phyloP scores from a whole-genome alignment of 2,329 filamentous ascomycete genomes.

The Mycosphaerella sp. region DNA sequence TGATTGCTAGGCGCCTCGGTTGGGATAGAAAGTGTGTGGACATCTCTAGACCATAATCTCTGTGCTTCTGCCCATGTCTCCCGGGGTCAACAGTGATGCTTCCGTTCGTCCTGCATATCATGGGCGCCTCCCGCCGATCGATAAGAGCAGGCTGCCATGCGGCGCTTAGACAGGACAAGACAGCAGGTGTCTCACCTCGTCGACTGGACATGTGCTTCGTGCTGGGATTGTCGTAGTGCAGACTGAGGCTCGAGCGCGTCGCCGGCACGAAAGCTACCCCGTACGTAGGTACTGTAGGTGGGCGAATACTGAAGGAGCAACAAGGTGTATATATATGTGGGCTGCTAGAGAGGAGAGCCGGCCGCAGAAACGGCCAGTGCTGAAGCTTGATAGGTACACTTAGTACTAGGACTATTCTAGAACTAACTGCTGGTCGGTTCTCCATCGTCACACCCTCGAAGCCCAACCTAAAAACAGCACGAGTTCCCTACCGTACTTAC shows the following conservation, averaged over 20 bases:
- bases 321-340: too few species aligned
- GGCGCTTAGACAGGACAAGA: conserved; percentile 4
- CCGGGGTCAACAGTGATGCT: not conserved
- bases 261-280: not conserved
- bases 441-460: not conserved
- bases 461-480: not conserved
- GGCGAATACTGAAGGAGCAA: not conserved
- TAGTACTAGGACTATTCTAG: too few species aligned
- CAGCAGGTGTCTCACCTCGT: not conserved
- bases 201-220: not conserved
- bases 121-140: conserved; percentile 5
- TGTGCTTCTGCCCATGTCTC: not conserved
- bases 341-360: not conserved
- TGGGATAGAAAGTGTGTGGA: not conserved
- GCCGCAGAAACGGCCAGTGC: not conserved
- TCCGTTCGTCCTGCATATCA: not conserved
- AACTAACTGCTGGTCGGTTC: not conserved
- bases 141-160: not conserved
- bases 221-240: not conserved
- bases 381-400: not conserved
- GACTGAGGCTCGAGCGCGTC: not conserved
- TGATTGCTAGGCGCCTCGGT: not conserved
- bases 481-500: not conserved
- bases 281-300: not conserved
- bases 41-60: not conserved